Base-by-base conservation (phyloP, 768 basidiomycete species). In the Lentinula detonsa region DNA sequence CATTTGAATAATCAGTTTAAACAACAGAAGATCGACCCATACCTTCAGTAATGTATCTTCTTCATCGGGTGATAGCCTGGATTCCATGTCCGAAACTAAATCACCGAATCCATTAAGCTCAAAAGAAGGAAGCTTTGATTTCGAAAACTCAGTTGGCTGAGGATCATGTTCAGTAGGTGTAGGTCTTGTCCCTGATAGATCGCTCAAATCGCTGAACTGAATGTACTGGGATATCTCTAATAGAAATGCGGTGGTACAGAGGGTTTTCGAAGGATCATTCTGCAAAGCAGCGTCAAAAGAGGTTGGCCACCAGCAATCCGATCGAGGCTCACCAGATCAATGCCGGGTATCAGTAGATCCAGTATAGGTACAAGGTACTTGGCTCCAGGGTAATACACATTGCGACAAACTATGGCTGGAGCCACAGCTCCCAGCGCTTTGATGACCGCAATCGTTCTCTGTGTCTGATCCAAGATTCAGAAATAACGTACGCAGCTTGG, bases 361-460 rank as follows among this genome's bases (percentile, higher is more conserved):
- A 96, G 78, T 48, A 95, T 86, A 4, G 87, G 85, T 10, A 91
- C 76, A 10, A 96, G 80, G 70, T 91, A 83, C 69, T 92, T 92
- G 3, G 90, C 91, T 13, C 93, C 93, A 5, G 84, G 79, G 64
- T 91, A 89, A 73, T 91, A 91, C 11, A 92, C 81, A 18, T 86
- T 76, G 2, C 93, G 83, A 42, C 86, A 90, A n/a, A 90, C 83
- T 42, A 96, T 79, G 3, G 91, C 85, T 23, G 89, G 87, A 8
- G 88, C 86, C n/a, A 92, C 77, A 45, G 90, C 88, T 34, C 89
- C 86, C 7, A 95, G 78, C 2, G 91, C 91, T 63, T 91, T 92
- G 70, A 95, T 93, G 31, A 92, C 86, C 8, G 93, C 87, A 49
- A 89, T 82, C 0, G 92, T 95, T 53, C 93, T 79, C 64, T 93